These are phyloP conservation scores for Aulographum hederae DNA, from an alignment of 2,329 filamentous ascomycete species.

Conservation along the genomic window DNA sequence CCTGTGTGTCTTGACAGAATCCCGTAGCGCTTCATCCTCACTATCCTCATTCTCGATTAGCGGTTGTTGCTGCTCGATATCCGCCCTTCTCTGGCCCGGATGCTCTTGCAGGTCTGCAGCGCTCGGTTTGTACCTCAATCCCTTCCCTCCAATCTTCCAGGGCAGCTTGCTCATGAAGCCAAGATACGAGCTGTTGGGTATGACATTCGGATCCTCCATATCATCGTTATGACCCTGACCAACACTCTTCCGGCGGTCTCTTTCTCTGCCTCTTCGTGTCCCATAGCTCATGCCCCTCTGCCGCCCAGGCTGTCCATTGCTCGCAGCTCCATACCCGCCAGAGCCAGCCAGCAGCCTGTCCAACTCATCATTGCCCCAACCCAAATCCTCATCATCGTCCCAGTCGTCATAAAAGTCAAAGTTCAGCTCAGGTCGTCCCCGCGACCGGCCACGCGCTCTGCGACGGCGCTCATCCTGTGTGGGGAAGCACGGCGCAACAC, in stretches of 20 bases:
- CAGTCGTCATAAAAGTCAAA: constrained; percentile 99
- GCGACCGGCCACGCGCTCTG: constrained; percentile 38
- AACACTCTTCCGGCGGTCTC: constrained; percentile 35
- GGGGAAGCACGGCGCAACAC: constrained; percentile 56
- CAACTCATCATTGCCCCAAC: constrained; percentile 68
- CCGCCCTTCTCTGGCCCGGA: constrained; percentile 32
- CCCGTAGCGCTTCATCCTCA: constrained; percentile 11
- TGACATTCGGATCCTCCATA: constrained; percentile 61
- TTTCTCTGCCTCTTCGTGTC: constrained; percentile 35
- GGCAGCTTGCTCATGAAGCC: constrained; percentile 72
- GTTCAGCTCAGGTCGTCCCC: constrained; percentile 51
- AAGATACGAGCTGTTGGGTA: constrained; percentile 68
- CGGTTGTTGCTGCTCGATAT: constrained; percentile 41
- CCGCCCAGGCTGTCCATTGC: constrained; percentile 38
- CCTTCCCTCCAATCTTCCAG: constrained; percentile 63
- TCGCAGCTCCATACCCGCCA: constrained; percentile 31
- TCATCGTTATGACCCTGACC: constrained; percentile 29
- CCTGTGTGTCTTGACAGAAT: constrained; percentile 16
- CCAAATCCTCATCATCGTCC: constrained; percentile 59
- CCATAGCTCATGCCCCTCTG: constrained; percentile 85
- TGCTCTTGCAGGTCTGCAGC: constrained; percentile 83
- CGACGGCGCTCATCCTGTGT: constrained; percentile 57
- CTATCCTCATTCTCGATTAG: constrained; percentile 46
- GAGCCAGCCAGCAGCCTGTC: constrained; percentile 64
- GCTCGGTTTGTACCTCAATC: constrained; percentile 73